Conservation (phyloP, 768 basidiomycete species). For the Galerina sulciceps region DNA sequence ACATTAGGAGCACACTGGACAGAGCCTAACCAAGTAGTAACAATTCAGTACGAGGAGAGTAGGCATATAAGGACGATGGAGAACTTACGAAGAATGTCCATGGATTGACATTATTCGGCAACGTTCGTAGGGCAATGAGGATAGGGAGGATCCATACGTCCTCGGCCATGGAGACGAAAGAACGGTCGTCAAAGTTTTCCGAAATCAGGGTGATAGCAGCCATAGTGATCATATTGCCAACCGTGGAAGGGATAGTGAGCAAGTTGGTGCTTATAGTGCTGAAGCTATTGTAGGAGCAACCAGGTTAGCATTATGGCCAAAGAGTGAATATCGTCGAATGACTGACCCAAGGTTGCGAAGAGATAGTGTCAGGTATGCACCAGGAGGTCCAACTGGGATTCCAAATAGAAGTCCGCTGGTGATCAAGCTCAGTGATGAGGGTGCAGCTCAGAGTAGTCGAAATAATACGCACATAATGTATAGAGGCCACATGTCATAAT, state of each 20-base stretch:
- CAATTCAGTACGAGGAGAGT: not conserved
- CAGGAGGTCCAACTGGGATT: constrained; percentile 51
- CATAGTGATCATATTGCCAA: constrained; percentile 57
- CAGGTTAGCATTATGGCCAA: not conserved
- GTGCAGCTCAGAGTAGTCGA: not conserved
- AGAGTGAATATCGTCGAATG: not conserved
- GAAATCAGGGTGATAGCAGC: constrained; percentile 52
- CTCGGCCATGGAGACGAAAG: constrained; percentile 55
- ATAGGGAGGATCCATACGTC: constrained; percentile 67
- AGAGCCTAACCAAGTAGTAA: constrained; percentile 15
- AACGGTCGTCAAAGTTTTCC: constrained; percentile 56
- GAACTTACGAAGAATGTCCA: constrained; percentile 56
- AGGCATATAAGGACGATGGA: not conserved
- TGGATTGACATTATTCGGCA: constrained; percentile 51
- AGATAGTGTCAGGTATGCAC: constrained; percentile 61
- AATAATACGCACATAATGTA: constrained; percentile 50
- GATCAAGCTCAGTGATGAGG: constrained; percentile 37
- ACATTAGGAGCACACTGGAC: constrained; percentile 19
- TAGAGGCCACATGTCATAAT: constrained; percentile 71
- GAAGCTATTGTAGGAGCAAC: constrained; percentile 41
- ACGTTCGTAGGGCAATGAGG: constrained; percentile 55
- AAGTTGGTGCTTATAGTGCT: constrained; percentile 64
- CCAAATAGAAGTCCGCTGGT: constrained; percentile 58
- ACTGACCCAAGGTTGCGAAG: constrained; percentile 55
- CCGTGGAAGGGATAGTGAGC: constrained; percentile 58